Base-by-base conservation (phyloP, 148 eudicot species). In the Chenopodium formosanum region DNA sequence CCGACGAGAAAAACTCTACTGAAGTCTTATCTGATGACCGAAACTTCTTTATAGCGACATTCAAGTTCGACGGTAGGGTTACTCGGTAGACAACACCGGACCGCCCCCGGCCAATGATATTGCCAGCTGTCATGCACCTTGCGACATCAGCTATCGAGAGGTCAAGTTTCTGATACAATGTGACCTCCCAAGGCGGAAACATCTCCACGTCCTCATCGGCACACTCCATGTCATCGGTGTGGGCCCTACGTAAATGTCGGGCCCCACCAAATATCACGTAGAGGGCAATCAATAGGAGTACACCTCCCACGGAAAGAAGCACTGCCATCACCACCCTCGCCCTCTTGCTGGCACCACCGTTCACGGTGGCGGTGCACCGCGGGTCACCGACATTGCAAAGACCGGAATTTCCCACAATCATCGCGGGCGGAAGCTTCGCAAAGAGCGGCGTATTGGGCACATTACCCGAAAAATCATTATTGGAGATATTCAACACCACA, bases 121-220 rank as follows among this genome's bases (percentile, higher is more conserved):
- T 95, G 67, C 73, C 86, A 64, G 83, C 75, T 27, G 89, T 89
- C 89, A 95, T 58, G 66, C 85, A 83, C 29, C 87, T 85, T 8
- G 88, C 87, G 77, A 95, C 92, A n/a, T 93, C 98, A 13, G 65
- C 82, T 37, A 95, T 92, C 0, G 97, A 92, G 31, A 95, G 71
- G 78, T 95, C 98, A 5, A 95, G 91, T 74, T 93, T 95, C 32
- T 95, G 98, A 79, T 88, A 95, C 48, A 95, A 78, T 0, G 92
- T 93, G 44, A 95, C 94, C 69, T 95, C 98, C 98, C 98, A 95
- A 1, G 98, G 98, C 19, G 92, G 91, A 1, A 88, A 90, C 90
- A 92, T 81, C 66, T 92, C 98, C 83, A 89, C 88, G 67, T 92
- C 96, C 76, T 82, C 89, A 0, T 89, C 86, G 31, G 65, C 70